Conservation (phyloP, 2,329 filamentous ascomycete genomes). For the Verticillium longisporum region DNA sequence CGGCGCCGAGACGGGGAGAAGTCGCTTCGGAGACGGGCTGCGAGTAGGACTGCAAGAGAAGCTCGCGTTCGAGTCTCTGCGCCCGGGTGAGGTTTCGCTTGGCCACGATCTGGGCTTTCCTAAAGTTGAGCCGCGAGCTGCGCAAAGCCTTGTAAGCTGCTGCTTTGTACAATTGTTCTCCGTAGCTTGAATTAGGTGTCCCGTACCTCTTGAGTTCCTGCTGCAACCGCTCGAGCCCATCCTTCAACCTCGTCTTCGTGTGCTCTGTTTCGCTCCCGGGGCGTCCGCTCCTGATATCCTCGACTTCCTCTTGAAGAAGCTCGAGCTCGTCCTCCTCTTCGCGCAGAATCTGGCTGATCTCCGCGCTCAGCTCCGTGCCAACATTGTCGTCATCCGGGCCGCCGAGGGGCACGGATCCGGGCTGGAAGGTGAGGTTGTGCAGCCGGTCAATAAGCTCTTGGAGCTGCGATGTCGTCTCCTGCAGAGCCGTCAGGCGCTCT, state of each 20-base stretch:
- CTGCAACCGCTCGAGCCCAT: constrained; percentile 58
- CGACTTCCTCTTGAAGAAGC: constrained; percentile 68
- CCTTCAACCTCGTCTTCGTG: constrained; percentile 58
- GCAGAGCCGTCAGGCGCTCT: constrained; percentile 51
- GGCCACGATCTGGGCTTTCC: constrained; percentile 73
- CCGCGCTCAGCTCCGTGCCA: constrained; percentile 66
- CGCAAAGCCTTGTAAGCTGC: constrained; percentile 5
- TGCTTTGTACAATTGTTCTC: constrained; percentile 44
- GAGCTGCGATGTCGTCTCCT: constrained; percentile 54
- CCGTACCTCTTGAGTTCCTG: constrained; percentile 65
- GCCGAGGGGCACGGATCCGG: constrained; percentile 47
- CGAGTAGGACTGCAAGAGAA: constrained; percentile 62
- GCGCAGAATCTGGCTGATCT: constrained; percentile 73
- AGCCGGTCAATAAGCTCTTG: constrained; percentile 54
- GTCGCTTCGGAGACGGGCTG: constrained; percentile 29
- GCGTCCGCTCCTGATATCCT: constrained; percentile 53
- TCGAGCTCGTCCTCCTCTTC: constrained; percentile 81
- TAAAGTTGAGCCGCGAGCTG: constrained; percentile 60
- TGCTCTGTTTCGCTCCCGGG: constrained; percentile 49
- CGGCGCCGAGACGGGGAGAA: constrained; percentile 17
- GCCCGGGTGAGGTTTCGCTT: constrained; percentile 69
- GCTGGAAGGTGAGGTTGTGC: constrained; percentile 49
- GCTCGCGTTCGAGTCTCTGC: constrained; percentile 68
- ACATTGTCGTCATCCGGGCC: constrained; percentile 38
- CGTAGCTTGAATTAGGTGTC: too few relatives aligned